Evolutionary conservation across 176 grass and related monocot species (phyloP), one percentile per base, ranked within the genome.

Genomic region (Elymus sibiricus): DNA sequence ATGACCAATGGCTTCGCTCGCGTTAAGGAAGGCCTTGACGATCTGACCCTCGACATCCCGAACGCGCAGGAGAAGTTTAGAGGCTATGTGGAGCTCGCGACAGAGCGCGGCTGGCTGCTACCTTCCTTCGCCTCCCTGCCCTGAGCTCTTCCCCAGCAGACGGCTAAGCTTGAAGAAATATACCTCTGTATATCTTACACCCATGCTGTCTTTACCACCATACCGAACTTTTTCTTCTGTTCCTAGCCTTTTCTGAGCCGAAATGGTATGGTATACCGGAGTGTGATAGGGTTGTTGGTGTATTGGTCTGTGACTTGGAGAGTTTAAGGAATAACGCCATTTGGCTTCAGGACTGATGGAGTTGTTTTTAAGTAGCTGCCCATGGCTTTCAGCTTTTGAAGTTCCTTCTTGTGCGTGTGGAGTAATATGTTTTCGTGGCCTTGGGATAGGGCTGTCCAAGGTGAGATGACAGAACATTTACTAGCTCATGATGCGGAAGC

Each of bases 1-100:
- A 97, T 97, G 88, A 94, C 88, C 5, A 82, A 92, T 21, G 94
- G 92, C 19, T 97, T 97, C 26, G 72, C 83, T 31, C 90, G 94
- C 0, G 86, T 97, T 79, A 94, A 87, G 66, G 90, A 94, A 86
- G 86, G 90, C 32, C 90, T 97, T 0, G 90, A 97, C 37, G 92
- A 97, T 83, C 87, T 97, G 83, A 77, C 83, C 81, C 88, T 97
- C 4, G 94, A 94, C 89, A 88, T 97, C 61, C 94, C 94, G 0
- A 92, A 94, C 32, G 92, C 92, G 0, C 79, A 61, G 51, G 88
- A 94, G 71, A 97, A 94, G 88, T 97, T 92, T 44, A 86, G 66
- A 44, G 83, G 16, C 7, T 97, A 87, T 5, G 83, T 92, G 59
- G 83, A 94, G 49, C 77, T 88, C 6, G 94, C 94, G 0, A 88